Conservation (phyloP, 2,329 filamentous ascomycete genomes). For the Pseudogymnoascus sp. region DNA sequence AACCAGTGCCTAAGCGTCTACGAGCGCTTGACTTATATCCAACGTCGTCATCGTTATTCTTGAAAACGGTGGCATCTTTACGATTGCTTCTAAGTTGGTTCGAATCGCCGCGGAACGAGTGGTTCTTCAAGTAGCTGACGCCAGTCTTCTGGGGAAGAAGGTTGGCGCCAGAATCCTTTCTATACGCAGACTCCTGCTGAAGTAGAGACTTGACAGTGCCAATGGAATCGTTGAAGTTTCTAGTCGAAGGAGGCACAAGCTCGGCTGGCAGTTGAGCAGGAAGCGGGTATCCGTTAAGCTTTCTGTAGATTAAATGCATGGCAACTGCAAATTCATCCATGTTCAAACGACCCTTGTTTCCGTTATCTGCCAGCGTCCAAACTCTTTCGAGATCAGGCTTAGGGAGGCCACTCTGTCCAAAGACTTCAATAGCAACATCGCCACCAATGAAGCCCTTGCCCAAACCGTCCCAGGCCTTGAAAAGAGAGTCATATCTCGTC, state of each 20-base stretch:
- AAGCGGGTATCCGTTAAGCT: conserved; percentile 90
- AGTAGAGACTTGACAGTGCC: conserved; percentile 87
- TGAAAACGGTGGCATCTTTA: conserved; percentile 94
- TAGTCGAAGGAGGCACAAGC: conserved; percentile 86
- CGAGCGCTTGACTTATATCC: conserved; percentile 92
- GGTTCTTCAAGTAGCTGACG: conserved; percentile 95
- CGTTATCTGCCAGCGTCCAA: conserved; percentile 90
- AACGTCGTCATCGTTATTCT: conserved; percentile 89
- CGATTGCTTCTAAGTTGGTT: conserved; percentile 53
- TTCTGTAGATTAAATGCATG: conserved; percentile 98
- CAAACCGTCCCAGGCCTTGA: conserved; percentile 94
- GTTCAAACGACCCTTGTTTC: conserved; percentile 89
- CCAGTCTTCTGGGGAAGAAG: conserved; percentile 92
- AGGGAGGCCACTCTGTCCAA: conserved; percentile 89
- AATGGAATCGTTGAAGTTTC: conserved; percentile 88
- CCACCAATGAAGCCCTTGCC: conserved; percentile 88
- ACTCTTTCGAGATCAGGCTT: conserved; percentile 85
- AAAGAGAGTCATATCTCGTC: conserved; percentile 89
- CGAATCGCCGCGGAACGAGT: conserved; percentile 71
- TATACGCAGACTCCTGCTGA: conserved; percentile 78
- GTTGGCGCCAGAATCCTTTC: conserved; percentile 83
- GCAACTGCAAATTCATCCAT: conserved; percentile 96
- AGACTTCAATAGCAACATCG: conserved; percentile 90
- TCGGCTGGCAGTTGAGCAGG: conserved; percentile 83
- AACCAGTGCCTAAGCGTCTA: conserved; percentile 61